Percentiles rank a stretch among this genome's conserved stretches.
phyloP scores from a whole-genome alignment of 495 filamentous ascomycete genomes.

The Tuber umbilicatum region DNA sequence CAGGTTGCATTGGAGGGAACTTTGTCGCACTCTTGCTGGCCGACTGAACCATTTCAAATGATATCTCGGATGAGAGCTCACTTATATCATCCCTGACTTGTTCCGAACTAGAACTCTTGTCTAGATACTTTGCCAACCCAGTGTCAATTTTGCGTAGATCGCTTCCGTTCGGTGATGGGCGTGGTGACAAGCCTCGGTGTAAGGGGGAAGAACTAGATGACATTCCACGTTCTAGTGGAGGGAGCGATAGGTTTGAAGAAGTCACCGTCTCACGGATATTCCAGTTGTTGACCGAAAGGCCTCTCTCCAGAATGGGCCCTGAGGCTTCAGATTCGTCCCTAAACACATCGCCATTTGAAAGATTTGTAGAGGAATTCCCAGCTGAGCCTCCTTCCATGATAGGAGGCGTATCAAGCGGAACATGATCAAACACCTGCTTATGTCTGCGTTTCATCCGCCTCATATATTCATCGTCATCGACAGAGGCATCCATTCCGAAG shows the following conservation, averaged over 20 bases:
- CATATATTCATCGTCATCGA: slow-evolving; percentile 22
- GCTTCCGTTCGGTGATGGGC: slow-evolving; percentile 31
- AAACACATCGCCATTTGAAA: slow-evolving; percentile 3
- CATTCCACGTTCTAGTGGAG: slow-evolving; percentile 66
- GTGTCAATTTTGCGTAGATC: slow-evolving; percentile 28
- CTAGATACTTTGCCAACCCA: slow-evolving; percentile 25
- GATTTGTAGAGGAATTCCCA: slow-evolving; percentile 10
- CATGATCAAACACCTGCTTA: slow-evolving; percentile 41
- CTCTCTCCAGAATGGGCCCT: slow-evolving; percentile 20
- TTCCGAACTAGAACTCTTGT: slow-evolving; percentile 15
- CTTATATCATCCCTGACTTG: slow-evolving; percentile 57
- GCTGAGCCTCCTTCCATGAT: slow-evolving; percentile 9
- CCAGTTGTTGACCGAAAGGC: slow-evolving; percentile 11
- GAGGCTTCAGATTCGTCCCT: slow-evolving; percentile 52
- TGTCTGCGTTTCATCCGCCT: slow-evolving; percentile 39
- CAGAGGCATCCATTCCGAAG: slow-evolving; percentile 23
- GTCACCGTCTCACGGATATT: slow-evolving; percentile 11
- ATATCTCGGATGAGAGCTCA: slow-evolving; percentile 74
- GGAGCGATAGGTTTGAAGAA: slow-evolving; percentile 66
- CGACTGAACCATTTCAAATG: slow-evolving; percentile 56
- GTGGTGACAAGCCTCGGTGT: slow-evolving; percentile 33
- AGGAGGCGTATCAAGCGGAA: slow-evolving; percentile 30
- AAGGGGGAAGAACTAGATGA: slow-evolving; percentile 51
- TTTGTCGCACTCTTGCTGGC: slow-evolving; percentile 41
- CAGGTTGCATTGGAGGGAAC: slow-evolving; percentile 41